A percentile compares a stretch with the other conserved stretches of the same genome.
Conservation (phyloP, 2,329 filamentous ascomycete species). For the Cladophialophora carrionii region DNA sequence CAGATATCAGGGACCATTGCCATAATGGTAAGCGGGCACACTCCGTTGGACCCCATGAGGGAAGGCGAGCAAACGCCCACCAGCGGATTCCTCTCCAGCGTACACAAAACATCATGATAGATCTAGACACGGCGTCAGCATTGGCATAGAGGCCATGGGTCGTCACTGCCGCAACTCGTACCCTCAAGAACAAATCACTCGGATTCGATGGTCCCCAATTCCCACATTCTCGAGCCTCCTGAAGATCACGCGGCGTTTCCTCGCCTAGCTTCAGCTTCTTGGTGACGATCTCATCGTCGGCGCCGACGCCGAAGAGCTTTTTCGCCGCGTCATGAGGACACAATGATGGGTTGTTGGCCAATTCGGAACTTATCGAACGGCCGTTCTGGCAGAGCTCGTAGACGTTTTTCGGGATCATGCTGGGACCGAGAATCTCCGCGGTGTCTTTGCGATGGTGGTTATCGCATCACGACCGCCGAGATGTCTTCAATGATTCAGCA, state of each 20-base stretch:
- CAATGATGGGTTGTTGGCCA: slow-evolving; percentile 59
- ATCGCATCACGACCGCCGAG: neutral
- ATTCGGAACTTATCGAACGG: slow-evolving; percentile 61
- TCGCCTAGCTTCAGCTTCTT: slow-evolving; percentile 33
- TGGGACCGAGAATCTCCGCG: neutral
- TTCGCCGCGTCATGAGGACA: slow-evolving; percentile 60
- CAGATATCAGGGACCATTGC: slow-evolving; percentile 71
- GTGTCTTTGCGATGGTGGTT: neutral
- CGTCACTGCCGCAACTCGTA: neutral
- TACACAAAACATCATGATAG: slow-evolving; percentile 65
- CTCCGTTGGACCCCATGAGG: slow-evolving; percentile 64
- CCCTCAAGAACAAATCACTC: slow-evolving; percentile 67
- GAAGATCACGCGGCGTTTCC: slow-evolving; percentile 51
- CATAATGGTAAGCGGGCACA: slow-evolving; percentile 70
- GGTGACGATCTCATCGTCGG: slow-evolving; percentile 27
- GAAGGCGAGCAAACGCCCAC: slow-evolving; percentile 60
- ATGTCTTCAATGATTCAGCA: neutral
- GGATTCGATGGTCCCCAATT: slow-evolving; percentile 67
- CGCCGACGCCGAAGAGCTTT: slow-evolving; percentile 55
- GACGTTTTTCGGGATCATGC: slow-evolving; percentile 47
- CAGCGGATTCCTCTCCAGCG: slow-evolving; percentile 47
- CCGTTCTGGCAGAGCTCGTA: slow-evolving; percentile 57
- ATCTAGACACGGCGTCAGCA: slow-evolving; percentile 49
- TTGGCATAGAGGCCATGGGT: neutral
- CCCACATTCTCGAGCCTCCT: slow-evolving; percentile 63